Base-by-base conservation (phyloP, 192 early-diverging fungal species). In the Lobulomyces angularis region DNA sequence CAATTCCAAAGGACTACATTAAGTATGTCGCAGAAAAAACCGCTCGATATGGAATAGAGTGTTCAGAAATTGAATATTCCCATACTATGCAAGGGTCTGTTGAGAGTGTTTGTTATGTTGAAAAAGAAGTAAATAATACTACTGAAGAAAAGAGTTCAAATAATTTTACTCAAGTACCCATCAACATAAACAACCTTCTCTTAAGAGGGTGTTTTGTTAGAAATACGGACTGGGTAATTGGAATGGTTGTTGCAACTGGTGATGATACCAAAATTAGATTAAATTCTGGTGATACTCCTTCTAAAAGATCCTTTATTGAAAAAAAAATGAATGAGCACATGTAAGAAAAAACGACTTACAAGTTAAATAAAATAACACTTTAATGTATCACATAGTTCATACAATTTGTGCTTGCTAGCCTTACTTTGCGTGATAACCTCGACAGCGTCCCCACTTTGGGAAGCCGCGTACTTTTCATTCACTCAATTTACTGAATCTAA, bases 141-240 rank as follows among this genome's bases (percentile, higher is more conserved):
- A 24, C 6, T 17, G 9, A 12, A 14, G 20, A 11, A 11, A 14
- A 1, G 39, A 48, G 11, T 12, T 20, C 21, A 14, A 35, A 37
- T 1, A 22, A 37, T 8, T 0, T 21, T 8, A 25, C 41, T 23
- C 32, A 47, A 35, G 55, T 71, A 0, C 80, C 88, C n/a, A 58
- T 97, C 6, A 73, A 68, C 22, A 84, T 87, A 33, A 82, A 76
- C 53, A 81, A 82, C 48, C 50, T 91, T 31, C 56, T 93, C n/a
- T 59, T 97, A 11, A 73, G 92, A 30, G 92, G 90, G 9, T 88
- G 87, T 59, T 69, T 81, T 3, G 52, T 97, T 22, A 66, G 86
- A 27, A 97, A 97, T 62, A 93, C 90, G 0, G 77, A 79, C 39
- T 97, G 88, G 86, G 65, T 81, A 5, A 74, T 90, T 44, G 90